phyloP scores from a whole-genome alignment of 169 alveolate genomes.

The Plasmodium relictum region DNA sequence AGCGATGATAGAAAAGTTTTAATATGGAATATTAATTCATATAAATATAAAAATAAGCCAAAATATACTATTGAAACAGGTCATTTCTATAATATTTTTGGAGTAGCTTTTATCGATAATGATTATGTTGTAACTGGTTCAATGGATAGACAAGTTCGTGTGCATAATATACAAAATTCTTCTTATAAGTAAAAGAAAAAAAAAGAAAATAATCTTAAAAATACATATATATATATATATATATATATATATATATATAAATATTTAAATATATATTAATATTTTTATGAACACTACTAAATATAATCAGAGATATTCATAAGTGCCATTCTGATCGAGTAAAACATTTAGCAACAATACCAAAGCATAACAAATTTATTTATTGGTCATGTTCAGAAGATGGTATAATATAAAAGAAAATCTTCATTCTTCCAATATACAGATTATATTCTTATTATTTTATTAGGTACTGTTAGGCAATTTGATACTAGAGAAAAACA shows the following conservation, averaged over 20 bases:
- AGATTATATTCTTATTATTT: not conserved
- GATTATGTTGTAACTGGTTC: constrained; percentile 74
- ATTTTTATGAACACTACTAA: not conserved
- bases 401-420: constrained; percentile 32
- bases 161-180: constrained; percentile 32
- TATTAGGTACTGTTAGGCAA: constrained; percentile 31
- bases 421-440: not conserved
- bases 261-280: not conserved
- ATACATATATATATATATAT: not conserved
- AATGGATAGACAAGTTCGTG: constrained; percentile 77
- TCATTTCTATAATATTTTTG: constrained; percentile 77
- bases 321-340: constrained; percentile 63
- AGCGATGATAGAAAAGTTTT: constrained; percentile 81
- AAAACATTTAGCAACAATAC: constrained; percentile 78
- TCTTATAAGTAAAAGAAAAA: constrained; percentile 18
- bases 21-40: constrained; percentile 70
- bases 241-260: not conserved
- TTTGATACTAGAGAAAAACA: constrained; percentile 51
- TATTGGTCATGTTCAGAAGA: constrained; percentile 78
- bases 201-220: not conserved
- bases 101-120: constrained; percentile 78
- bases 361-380: constrained; percentile 37
- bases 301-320: constrained; percentile 17
- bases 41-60: constrained; percentile 29
- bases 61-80: constrained; percentile 21